phyloP scores from a whole-genome alignment of 768 basidiomycete species.

The Xanthoconium stramineum region DNA sequence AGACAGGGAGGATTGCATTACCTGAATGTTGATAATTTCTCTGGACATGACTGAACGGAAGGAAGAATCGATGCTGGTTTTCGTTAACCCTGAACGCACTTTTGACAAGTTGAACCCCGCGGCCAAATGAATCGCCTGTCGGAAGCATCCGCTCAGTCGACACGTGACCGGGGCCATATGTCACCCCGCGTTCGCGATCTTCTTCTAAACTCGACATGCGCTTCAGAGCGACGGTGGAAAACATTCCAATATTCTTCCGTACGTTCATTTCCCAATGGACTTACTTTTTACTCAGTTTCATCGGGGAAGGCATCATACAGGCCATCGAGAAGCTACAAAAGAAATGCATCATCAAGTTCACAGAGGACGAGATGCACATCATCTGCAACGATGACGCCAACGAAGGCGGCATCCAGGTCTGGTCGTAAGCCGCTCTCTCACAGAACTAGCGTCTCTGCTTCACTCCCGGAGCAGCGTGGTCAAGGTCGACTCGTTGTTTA shows the following conservation, averaged over 20 bases:
- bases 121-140: constrained; percentile 7
- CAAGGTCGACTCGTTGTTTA: constrained; percentile 66
- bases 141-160: constrained; percentile 11
- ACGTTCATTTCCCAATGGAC: constrained; percentile 12
- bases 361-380: constrained; percentile 69
- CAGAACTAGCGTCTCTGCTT: constrained; percentile 8
- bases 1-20: constrained; percentile 20
- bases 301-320: constrained; percentile 64
- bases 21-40: constrained; percentile 85
- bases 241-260: constrained; percentile 57
- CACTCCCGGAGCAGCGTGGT: constrained; percentile 44
- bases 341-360: constrained; percentile 79
- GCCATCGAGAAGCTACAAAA: constrained; percentile 82
- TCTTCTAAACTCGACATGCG: constrained; percentile 41
- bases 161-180: constrained; percentile 26
- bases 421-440: constrained; percentile 56
- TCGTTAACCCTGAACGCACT: constrained; percentile 2
- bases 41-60: constrained; percentile 50
- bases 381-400: constrained; percentile 80
- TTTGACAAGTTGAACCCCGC: constrained; percentile 3
- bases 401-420: constrained; percentile 85
- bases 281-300: background rate
- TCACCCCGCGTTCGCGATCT: too few relatives aligned
- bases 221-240: constrained; percentile 57
- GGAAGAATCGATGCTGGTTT: constrained; percentile 13